These are phyloP conservation scores for Bruguiera gymnorhiza DNA, from an alignment of 345 rosid species.

Conservation along the genomic window DNA sequence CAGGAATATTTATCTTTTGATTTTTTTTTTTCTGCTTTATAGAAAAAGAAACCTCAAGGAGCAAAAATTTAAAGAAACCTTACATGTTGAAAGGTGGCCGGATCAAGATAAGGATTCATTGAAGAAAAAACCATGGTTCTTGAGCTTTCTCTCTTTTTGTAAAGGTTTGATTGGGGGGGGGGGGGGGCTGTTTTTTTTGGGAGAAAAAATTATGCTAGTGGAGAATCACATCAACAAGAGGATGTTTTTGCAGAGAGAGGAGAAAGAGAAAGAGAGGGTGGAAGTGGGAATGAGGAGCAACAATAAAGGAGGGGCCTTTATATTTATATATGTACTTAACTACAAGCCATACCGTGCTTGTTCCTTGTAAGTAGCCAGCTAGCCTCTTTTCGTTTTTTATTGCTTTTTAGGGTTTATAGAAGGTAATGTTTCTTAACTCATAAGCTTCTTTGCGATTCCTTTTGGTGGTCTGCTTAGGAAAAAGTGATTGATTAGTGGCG, in stretches of 20 bases:
- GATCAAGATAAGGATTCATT: slow-evolving; percentile 95
- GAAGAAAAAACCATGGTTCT: slow-evolving; percentile 79
- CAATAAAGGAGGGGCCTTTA: slow-evolving; percentile 65
- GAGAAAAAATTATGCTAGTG: slow-evolving; percentile 30
- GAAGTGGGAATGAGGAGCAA: slow-evolving; percentile 43
- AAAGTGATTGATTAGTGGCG: slow-evolving; percentile 17
- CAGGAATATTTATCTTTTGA: slow-evolving; percentile 48
- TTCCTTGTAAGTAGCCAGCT: slow-evolving; percentile 21
- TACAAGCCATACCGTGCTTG: slow-evolving; percentile 12
- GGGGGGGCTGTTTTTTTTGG: slow-evolving; percentile 6
- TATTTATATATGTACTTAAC: slow-evolving; percentile 27
- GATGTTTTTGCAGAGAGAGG: slow-evolving; percentile 24
- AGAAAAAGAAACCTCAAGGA: slow-evolving; percentile 19
- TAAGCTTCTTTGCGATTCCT: slow-evolving; percentile 33
- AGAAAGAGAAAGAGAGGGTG: slow-evolving; percentile 25
- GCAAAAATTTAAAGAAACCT: slow-evolving; percentile 26
- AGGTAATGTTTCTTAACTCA: slow-evolving; percentile 42
- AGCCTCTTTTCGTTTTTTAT: slow-evolving; percentile 54
- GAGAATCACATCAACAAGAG: slow-evolving; percentile 49
- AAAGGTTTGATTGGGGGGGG: slow-evolving; percentile 36
- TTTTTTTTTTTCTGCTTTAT: slow-evolving; percentile 21
- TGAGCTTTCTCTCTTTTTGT: slow-evolving; percentile 40
- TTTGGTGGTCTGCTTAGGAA: slow-evolving; percentile 7
- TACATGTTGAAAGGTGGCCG: slow-evolving; percentile 96
- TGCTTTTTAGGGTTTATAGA: slow-evolving; percentile 55